A percentile compares a stretch with the other conserved stretches of the same genome.
These are phyloP conservation scores for Cucumis melo DNA, from an alignment of 306 rosid species.

Conservation along the genomic window DNA sequence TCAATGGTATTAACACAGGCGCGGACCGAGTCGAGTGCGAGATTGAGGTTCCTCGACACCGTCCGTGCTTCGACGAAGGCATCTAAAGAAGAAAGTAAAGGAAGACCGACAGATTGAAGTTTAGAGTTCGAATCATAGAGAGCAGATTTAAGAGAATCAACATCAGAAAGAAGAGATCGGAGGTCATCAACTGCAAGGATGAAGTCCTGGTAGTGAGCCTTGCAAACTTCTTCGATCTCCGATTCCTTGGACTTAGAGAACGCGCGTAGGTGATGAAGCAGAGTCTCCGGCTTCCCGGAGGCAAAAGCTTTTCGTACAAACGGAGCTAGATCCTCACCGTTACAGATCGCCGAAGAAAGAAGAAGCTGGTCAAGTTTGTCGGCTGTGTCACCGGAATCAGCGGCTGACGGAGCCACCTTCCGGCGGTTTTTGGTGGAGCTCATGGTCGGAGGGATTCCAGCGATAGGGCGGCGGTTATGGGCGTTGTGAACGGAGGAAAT, in stretches of 20 bases:
- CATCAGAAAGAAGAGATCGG: conserved; percentile 93
- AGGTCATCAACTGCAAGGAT: conserved; percentile 97
- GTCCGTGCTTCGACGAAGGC: conserved; percentile 72
- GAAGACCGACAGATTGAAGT: conserved; percentile 71
- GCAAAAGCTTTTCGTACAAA: conserved; percentile 74
- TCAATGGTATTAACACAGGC: conserved; percentile 41
- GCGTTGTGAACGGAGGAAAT: conserved; percentile 26
- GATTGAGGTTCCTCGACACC: conserved; percentile 57
- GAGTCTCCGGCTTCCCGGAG: conserved; percentile 82
- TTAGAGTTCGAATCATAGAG: conserved; percentile 80
- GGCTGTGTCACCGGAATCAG: conserved; percentile 47
- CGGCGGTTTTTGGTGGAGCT: conserved; percentile 58
- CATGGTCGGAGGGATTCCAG: conserved; percentile 20
- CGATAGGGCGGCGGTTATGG: background rate
- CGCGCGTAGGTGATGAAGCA: conserved; percentile 85
- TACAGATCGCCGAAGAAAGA: conserved; percentile 75
- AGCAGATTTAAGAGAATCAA: conserved; percentile 80
- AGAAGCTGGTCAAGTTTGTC: conserved; percentile 80
- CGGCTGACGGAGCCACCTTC: conserved; percentile 41
- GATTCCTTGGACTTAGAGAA: conserved; percentile 85
- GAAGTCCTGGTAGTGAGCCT: conserved; percentile 97
- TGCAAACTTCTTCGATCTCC: conserved; percentile 96
- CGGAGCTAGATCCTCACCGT: conserved; percentile 92
- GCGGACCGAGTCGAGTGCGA: conserved; percentile 57
- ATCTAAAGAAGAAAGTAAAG: conserved; percentile 78